Evolutionary conservation across 164 flowering plant species (phyloP).

Genomic region (Stephania yunnanensis): DNA sequence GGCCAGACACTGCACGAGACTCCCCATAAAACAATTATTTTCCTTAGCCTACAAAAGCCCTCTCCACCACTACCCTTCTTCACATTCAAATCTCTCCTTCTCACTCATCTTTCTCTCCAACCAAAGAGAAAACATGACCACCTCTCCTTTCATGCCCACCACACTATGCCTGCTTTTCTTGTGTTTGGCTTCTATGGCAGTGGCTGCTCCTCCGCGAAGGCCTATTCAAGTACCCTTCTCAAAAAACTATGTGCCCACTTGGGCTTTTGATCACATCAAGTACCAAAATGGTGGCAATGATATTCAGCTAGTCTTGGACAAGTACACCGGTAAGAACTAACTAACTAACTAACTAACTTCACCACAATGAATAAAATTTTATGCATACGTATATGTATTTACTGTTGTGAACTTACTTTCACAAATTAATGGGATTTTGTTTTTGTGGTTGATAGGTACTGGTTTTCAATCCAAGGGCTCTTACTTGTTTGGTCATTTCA

Average conservation of each 20-base stretch:
- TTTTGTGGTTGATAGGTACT: conserved; percentile 33
- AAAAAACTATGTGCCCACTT: conserved; percentile 52
- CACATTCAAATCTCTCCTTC: neutral
- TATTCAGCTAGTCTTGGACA: conserved; percentile 50
- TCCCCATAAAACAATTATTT: neutral
- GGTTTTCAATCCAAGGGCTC: conserved; percentile 69
- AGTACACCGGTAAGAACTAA: conserved; percentile 40
- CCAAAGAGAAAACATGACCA: no score
- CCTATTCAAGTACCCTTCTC: conserved; percentile 46
- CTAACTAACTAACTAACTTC: neutral
- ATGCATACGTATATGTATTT: neutral
- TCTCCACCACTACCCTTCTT: neutral
- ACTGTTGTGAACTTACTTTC: neutral
- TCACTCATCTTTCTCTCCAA: no score
- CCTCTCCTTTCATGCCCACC: neutral
- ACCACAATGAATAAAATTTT: neutral
- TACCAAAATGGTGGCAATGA: conserved; percentile 50
- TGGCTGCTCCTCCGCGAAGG: conserved; percentile 32
- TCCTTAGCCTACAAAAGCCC: neutral
- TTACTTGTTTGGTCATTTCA: conserved; percentile 67
- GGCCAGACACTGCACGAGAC: neutral
- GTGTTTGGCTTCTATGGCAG: conserved; percentile 15
- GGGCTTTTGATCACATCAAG: conserved; percentile 70
- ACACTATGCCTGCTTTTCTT: conserved; percentile 12
- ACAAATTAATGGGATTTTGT: neutral